Conservation (phyloP, 2,329 filamentous ascomycete genomes). For the Diaporthe sp. region DNA sequence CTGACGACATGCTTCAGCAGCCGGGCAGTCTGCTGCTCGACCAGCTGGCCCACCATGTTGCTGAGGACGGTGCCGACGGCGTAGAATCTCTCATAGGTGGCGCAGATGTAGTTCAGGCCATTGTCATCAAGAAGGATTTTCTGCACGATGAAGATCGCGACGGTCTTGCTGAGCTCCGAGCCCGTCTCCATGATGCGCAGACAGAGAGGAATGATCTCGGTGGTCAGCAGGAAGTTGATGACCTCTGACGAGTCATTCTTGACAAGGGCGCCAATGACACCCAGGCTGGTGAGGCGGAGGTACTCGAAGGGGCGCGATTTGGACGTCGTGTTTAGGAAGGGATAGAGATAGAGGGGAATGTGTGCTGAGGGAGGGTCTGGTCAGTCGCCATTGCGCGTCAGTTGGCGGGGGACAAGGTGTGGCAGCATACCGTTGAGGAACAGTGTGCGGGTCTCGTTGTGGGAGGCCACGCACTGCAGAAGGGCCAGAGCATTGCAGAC, state of each 20-base stretch:
- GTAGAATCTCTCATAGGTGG: slow-evolving; percentile 98
- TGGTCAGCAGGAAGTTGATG: slow-evolving; percentile 98
- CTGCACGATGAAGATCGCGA: slow-evolving; percentile 99
- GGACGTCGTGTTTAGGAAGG: slow-evolving; percentile 98
- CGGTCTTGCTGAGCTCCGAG: slow-evolving; percentile 97
- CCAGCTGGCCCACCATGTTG: slow-evolving; percentile 98
- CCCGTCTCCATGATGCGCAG: slow-evolving; percentile 99
- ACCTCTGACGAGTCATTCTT: slow-evolving; percentile 99
- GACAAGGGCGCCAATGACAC: slow-evolving; percentile 95
- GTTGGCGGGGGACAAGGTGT: background rate
- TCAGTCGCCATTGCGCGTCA: background rate
- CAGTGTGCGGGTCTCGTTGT: slow-evolving; percentile 94
- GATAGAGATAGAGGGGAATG: slow-evolving; percentile 97
- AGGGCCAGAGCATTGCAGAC: slow-evolving; percentile 98
- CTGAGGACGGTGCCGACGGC: slow-evolving; percentile 96
- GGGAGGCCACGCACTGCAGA: slow-evolving; percentile 95
- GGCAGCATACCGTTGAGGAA: slow-evolving; percentile 85
- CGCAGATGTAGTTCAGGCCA: slow-evolving; percentile 97
- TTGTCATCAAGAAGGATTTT: slow-evolving; percentile 98
- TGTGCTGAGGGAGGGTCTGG: slow-evolving; percentile 74
- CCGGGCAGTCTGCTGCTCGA: slow-evolving; percentile 96
- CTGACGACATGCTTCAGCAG: slow-evolving; percentile 97
- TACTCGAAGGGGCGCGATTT: slow-evolving; percentile 99
- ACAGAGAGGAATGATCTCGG: slow-evolving; percentile 97
- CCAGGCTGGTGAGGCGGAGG: slow-evolving; percentile 92